phyloP scores from a whole-genome alignment of 106 monocot species.

The Platanthera zijinensis region DNA sequence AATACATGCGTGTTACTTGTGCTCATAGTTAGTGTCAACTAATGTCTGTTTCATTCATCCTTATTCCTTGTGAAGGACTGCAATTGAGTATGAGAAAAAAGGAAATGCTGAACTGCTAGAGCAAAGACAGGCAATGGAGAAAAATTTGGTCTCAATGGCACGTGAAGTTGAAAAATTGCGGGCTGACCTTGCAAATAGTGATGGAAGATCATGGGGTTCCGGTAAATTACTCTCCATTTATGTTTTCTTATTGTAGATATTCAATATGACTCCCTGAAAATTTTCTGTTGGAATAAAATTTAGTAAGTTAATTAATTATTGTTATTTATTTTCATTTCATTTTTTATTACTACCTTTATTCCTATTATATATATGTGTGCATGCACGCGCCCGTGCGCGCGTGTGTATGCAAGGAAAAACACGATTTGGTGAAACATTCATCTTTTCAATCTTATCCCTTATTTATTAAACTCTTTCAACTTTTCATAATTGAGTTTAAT shows the following conservation, averaged over 20 bases:
- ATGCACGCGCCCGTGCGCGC: no score
- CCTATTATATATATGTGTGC: no score
- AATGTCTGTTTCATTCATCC: neutral
- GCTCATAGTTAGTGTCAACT: neutral
- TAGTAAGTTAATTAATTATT: neutral
- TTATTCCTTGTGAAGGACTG: constrained; percentile 26
- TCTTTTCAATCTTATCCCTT: no score
- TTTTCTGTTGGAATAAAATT: neutral
- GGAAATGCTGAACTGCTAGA: constrained; percentile 55
- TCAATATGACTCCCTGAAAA: neutral
- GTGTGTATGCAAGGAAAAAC: no score
- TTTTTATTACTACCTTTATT: neutral
- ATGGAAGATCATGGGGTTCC: constrained; percentile 27
- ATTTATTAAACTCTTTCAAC: no score
- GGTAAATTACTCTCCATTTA: constrained; percentile 18
- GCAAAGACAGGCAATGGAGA: constrained; percentile 62
- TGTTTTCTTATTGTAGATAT: neutral
- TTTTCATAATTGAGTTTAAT: no score
- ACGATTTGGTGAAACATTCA: no score
- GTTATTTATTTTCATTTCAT: neutral
- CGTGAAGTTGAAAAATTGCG: constrained; percentile 57
- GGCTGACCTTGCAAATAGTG: constrained; percentile 26
- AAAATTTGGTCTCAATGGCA: constrained; percentile 60
- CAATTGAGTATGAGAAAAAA: constrained; percentile 79
- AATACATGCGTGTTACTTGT: neutral